Conservation (phyloP, 2,329 filamentous ascomycete genomes). For the Apiospora kogelbergensis region DNA sequence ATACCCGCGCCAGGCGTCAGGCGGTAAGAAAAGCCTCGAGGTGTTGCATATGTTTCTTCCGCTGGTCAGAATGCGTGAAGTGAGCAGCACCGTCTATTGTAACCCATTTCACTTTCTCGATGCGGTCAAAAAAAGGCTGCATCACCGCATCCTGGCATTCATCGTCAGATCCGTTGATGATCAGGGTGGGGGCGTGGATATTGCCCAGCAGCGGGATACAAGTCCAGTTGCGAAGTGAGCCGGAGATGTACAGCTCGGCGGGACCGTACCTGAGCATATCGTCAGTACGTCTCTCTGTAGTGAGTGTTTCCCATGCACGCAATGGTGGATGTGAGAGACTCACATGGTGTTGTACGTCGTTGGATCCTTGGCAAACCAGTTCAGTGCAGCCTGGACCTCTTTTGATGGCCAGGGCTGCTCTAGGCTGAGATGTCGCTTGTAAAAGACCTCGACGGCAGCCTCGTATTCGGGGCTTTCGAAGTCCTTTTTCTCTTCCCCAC, state of each 20-base stretch:
- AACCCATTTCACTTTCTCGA: constrained; percentile 36
- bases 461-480: constrained; percentile 31
- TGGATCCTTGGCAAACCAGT: constrained; percentile 31
- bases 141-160: constrained; percentile 35
- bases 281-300: not conserved
- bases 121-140: constrained; percentile 34
- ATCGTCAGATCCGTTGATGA: constrained; percentile 36
- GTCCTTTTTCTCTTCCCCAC: constrained; percentile 24
- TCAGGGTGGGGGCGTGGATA: constrained; percentile 33
- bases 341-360: constrained; percentile 35
- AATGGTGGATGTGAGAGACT: constrained; percentile 13
- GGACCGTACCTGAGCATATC: constrained; percentile 18
- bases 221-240: constrained; percentile 19
- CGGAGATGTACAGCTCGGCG: constrained; percentile 19
- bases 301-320: not conserved
- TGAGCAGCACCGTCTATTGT: constrained; percentile 35
- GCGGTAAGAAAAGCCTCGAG: constrained; percentile 12
- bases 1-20: not conserved
- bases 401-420: constrained; percentile 31
- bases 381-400: constrained; percentile 29
- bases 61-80: constrained; percentile 33
- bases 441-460: constrained; percentile 31
- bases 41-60: constrained; percentile 27
- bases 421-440: constrained; percentile 30
- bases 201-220: constrained; percentile 18